phyloP scores from a whole-genome alignment of 768 basidiomycete species.

The Tulasnella sp. region DNA sequence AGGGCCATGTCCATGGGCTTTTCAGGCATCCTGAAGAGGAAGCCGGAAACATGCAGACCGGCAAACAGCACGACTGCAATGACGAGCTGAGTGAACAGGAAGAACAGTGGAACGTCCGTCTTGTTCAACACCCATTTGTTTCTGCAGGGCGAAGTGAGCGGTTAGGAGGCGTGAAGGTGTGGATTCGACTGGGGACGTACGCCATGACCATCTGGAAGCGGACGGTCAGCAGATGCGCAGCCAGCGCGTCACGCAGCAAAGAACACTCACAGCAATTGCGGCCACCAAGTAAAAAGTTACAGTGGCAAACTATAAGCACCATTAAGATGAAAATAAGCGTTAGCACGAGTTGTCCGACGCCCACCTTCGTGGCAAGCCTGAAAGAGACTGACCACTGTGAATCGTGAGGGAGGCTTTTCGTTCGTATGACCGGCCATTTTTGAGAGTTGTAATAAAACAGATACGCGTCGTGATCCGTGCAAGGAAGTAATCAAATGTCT shows the following conservation, averaged over 20 bases:
- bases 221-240: neutral
- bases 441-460: neutral
- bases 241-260: neutral
- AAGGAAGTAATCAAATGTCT: neutral
- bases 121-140: constrained; percentile 90
- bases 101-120: constrained; percentile 79
- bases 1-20: constrained; percentile 52
- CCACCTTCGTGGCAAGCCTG: neutral
- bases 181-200: constrained; percentile 47
- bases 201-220: constrained; percentile 82
- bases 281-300: constrained; percentile 87
- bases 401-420: constrained; percentile 31
- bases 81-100: constrained; percentile 76
- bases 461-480: neutral
- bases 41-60: constrained; percentile 59
- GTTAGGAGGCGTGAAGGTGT: neutral
- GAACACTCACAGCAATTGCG: constrained; percentile 71
- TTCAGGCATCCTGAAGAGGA: constrained; percentile 53
- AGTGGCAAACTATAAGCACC: constrained; percentile 60
- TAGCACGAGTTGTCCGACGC: neutral
- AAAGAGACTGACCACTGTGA: constrained; percentile 31
- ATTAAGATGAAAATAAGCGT: neutral
- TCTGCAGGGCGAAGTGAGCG: constrained; percentile 47
- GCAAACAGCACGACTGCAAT: constrained; percentile 81
- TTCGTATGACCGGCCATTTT: constrained; percentile 18